phyloP scores from a whole-genome alignment of 345 rosid genomes.

The Salix exigua region DNA sequence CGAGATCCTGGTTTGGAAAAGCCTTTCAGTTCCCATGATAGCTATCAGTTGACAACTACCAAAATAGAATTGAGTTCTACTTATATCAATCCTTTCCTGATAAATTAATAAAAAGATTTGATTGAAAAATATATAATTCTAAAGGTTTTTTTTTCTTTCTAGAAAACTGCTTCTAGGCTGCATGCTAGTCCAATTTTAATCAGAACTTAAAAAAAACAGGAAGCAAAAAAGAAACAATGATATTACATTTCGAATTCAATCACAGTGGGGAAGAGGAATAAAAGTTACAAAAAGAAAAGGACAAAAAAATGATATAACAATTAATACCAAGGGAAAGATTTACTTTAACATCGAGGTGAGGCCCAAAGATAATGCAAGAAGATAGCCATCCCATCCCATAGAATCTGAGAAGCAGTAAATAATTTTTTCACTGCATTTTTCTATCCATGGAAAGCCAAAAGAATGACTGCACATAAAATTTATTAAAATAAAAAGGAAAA shows the following conservation, averaged over 20 bases:
- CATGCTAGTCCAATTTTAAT: neutral
- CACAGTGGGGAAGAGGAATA: neutral
- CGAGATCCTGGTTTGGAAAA: neutral
- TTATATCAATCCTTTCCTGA: neutral
- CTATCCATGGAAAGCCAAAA: neutral
- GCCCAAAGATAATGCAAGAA: slow-evolving; percentile 70
- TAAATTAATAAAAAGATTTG: too few species aligned
- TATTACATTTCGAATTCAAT: neutral
- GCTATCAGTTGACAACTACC: neutral
- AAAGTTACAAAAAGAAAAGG: neutral
- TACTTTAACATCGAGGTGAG: slow-evolving; percentile 70
- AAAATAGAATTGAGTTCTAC: neutral
- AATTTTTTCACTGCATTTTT: slow-evolving; percentile 2
- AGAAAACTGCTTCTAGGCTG: neutral
- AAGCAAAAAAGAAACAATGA: neutral
- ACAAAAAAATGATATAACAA: neutral
- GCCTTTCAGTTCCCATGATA: neutral
- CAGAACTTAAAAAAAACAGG: neutral
- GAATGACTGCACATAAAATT: neutral
- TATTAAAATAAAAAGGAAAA: neutral
- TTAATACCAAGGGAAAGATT: slow-evolving; percentile 9
- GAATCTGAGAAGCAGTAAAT: slow-evolving; percentile 48
- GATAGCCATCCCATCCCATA: slow-evolving; percentile 48
- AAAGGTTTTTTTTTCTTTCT: neutral
- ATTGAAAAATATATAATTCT: too few species aligned